These are phyloP conservation scores for Rhizophlyctis rosea DNA, from an alignment of 192 early-diverging fungal genomes.

Conservation along the genomic window DNA sequence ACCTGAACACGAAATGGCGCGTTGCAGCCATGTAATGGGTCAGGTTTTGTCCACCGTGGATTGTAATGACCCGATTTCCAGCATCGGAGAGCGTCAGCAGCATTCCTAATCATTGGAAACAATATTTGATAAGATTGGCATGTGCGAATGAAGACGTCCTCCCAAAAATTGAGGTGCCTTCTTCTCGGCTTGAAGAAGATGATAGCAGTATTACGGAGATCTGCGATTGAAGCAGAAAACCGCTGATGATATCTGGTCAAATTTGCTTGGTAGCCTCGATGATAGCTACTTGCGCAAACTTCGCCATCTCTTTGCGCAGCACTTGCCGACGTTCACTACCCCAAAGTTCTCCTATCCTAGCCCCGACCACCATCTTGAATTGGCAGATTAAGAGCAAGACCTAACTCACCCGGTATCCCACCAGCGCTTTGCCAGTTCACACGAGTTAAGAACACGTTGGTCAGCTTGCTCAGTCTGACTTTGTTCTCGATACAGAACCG, in stretches of 20 bases:
- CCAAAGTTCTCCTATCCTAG: too few relatives aligned
- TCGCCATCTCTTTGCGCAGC: too few relatives aligned
- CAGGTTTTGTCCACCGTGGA: conserved; percentile 78
- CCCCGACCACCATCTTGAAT: background rate
- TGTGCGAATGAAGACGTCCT: background rate
- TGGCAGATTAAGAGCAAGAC: background rate
- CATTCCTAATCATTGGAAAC: conserved; percentile 83
- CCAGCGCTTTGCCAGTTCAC: conserved; percentile 82
- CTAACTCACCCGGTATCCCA: conserved; percentile 73
- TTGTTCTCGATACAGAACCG: conserved; percentile 77
- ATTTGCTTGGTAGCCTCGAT: too few relatives aligned
- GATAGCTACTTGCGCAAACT: too few relatives aligned
- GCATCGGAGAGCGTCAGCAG: conserved; percentile 83
- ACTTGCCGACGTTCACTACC: too few relatives aligned
- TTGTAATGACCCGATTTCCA: conserved; percentile 51
- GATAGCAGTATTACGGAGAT: background rate
- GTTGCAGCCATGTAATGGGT: conserved; percentile 75
- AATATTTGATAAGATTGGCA: background rate
- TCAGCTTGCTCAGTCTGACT: conserved; percentile 67
- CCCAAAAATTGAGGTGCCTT: background rate
- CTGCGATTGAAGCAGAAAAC: too few relatives aligned
- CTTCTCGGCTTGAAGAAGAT: background rate
- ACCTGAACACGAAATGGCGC: conserved; percentile 74
- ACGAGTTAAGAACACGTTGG: conserved; percentile 78
- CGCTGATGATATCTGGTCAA: too few relatives aligned